Conservation (phyloP, 2,329 filamentous ascomycete species). For the Plectosphaerella cucumerina region DNA sequence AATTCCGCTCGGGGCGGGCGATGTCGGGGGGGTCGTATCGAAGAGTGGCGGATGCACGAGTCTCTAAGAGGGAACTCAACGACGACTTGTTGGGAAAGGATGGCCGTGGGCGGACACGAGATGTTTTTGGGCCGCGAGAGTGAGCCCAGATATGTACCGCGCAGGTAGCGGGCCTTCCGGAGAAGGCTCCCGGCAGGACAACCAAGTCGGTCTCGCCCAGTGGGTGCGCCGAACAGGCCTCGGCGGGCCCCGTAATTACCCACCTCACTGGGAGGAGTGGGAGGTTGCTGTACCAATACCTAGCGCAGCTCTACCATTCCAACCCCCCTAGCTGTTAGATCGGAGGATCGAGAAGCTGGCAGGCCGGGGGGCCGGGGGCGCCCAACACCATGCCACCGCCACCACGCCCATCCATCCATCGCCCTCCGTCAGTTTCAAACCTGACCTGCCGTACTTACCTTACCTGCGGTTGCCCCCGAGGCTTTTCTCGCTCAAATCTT, state of each 20-base stretch:
- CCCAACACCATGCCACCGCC: not conserved
- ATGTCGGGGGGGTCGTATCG: not conserved
- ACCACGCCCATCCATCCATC: conserved; percentile 1
- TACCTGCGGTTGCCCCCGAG: conserved; percentile 7
- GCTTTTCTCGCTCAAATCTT: conserved; percentile 4
- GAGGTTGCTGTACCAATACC: conserved; percentile 9
- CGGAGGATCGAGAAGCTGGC: not conserved
- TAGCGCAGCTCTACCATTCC: not conserved
- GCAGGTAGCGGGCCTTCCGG: conserved; percentile 6
- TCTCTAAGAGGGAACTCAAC: not conserved
- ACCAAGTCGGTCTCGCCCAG: conserved; percentile 9
- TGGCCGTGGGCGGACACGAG: not conserved
- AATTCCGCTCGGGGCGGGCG: too few relatives aligned
- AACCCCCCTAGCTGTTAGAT: not conserved
- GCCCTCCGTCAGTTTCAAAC: conserved; percentile 4
- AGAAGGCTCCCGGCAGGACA: not conserved
- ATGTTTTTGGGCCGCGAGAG: not conserved
- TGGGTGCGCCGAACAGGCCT: conserved; percentile 7
- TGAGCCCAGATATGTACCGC: conserved; percentile 10
- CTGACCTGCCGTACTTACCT: too few relatives aligned
- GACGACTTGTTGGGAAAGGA: not conserved
- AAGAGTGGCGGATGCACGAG: not conserved
- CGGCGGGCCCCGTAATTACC: conserved; percentile 6
- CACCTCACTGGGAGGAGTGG: too few relatives aligned
- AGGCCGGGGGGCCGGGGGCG: not conserved